Evolutionary conservation across 1,139 yeast species (phyloP).

Genomic region (Pichia sp.): DNA sequence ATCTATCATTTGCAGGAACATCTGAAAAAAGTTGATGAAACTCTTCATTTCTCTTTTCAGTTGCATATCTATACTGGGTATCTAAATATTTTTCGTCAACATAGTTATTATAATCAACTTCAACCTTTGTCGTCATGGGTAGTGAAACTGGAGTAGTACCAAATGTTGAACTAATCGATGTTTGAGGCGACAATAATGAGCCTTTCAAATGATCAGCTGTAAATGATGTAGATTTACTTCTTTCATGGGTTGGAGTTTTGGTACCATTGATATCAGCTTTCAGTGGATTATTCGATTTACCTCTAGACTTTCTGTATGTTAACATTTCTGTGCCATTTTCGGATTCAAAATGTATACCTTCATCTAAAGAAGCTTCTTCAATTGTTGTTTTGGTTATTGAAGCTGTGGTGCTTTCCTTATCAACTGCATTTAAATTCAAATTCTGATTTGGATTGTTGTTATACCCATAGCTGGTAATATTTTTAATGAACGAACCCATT

Average conservation of each 20-base stretch:
- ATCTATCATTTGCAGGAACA: conserved; percentile 61
- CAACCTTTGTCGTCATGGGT: conserved; percentile 9
- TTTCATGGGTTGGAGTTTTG: neutral
- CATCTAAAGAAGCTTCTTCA: neutral
- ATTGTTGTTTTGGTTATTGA: neutral
- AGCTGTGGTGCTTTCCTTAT: neutral
- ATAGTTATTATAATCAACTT: conserved; percentile 32
- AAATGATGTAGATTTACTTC: conserved; percentile 14
- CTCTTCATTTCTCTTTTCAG: conserved; percentile 64
- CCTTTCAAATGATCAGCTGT: neutral
- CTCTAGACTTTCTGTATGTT: conserved; percentile 38
- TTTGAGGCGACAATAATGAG: conserved; percentile 16
- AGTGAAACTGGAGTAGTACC: conserved; percentile 20
- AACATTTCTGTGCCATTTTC: conserved; percentile 35
- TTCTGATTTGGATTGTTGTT: neutral
- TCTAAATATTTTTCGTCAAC: conserved; percentile 36
- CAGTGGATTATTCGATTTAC: conserved; percentile 3
- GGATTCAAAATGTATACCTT: conserved; percentile 10
- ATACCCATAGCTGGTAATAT: neutral
- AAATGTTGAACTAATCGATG: conserved; percentile 8
- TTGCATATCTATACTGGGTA: conserved; percentile 49
- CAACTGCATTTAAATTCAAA: neutral
- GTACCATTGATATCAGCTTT: neutral
- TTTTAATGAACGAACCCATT: neutral
- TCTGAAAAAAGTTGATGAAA: conserved; percentile 72